phyloP scores from a whole-genome alignment of 1,284 basidiomycete genomes.

The Leccinum fuscescens region DNA sequence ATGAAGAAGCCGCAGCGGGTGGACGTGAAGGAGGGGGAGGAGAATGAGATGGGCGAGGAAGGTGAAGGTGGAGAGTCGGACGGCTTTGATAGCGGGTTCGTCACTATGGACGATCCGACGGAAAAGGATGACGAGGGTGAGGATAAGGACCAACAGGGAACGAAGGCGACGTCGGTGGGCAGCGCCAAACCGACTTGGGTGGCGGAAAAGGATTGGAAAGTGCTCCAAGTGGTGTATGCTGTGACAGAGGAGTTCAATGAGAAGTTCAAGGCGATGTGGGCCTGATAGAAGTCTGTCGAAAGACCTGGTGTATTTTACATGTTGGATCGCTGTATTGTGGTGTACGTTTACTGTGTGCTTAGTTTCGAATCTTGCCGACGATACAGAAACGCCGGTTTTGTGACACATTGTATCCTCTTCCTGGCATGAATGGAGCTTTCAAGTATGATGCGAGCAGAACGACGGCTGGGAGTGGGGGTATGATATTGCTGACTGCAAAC shows the following conservation, averaged over 20 bases:
- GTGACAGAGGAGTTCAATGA: conserved; percentile 51
- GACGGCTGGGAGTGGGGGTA: no score
- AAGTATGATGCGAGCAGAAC: no score
- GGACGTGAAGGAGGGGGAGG: conserved; percentile 22
- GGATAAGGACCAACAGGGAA: background rate
- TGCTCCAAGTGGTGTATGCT: conserved; percentile 49
- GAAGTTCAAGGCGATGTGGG: conserved; percentile 53
- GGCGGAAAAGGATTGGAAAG: conserved; percentile 50
- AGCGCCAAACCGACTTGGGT: conserved; percentile 39
- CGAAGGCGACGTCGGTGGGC: conserved; percentile 14
- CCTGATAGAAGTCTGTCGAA: conserved; percentile 24
- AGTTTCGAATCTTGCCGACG: no score
- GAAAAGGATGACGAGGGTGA: conserved; percentile 25
- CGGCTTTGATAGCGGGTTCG: conserved; percentile 38
- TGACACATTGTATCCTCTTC: no score
- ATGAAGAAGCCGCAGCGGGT: conserved; percentile 34
- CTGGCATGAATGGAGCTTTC: no score
- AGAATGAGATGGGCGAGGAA: background rate
- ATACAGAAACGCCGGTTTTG: no score
- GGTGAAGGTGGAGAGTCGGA: conserved; percentile 17
- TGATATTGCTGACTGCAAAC: no score
- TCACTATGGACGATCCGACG: conserved; percentile 30
- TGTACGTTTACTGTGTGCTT: background rate
- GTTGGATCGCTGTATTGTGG: background rate
- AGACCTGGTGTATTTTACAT: background rate